Percentiles rank a stretch among this genome's conserved stretches.
These are phyloP conservation scores for Mortierella sp. DNA, from an alignment of 371 early-diverging fungal genomes.

Conservation along the genomic window DNA sequence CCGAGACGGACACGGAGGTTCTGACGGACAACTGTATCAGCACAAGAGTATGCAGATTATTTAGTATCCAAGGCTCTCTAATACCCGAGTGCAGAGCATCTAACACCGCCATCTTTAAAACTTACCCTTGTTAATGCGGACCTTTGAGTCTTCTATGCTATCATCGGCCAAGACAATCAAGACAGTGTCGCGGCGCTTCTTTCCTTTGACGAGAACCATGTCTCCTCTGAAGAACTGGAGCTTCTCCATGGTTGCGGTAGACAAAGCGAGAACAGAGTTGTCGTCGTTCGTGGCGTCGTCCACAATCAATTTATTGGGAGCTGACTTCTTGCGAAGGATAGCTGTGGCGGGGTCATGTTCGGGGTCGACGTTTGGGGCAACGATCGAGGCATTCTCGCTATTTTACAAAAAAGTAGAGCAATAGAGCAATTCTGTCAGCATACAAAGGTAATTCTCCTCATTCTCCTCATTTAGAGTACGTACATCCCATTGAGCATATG, in stretches of 20 bases:
- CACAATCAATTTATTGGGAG: slow-evolving; percentile 97
- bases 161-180: slow-evolving; percentile 95
- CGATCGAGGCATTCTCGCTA: slow-evolving; percentile 54
- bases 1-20: slow-evolving; percentile 98
- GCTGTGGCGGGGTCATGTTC: slow-evolving; percentile 91
- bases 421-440: background rate
- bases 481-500: too few species aligned
- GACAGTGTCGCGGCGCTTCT: slow-evolving; percentile 98
- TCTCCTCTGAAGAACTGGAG: slow-evolving; percentile 96
- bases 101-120: too few species aligned
- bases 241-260: slow-evolving; percentile 94
- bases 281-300: slow-evolving; percentile 98
- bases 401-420: background rate
- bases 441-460: too few species aligned
- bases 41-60: too few species aligned
- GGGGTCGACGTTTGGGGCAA: slow-evolving; percentile 61
- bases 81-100: too few species aligned
- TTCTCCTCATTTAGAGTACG: too few species aligned
- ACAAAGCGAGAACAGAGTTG: slow-evolving; percentile 93
- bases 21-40: slow-evolving; percentile 90
- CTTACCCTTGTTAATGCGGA: slow-evolving; percentile 92
- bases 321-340: slow-evolving; percentile 94
- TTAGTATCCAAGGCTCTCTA: too few species aligned
- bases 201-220: slow-evolving; percentile 97
- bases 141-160: slow-evolving; percentile 92